Evolutionary conservation across 345 rosid species (phyloP).

Genomic region (Atalantia buxifolia): DNA sequence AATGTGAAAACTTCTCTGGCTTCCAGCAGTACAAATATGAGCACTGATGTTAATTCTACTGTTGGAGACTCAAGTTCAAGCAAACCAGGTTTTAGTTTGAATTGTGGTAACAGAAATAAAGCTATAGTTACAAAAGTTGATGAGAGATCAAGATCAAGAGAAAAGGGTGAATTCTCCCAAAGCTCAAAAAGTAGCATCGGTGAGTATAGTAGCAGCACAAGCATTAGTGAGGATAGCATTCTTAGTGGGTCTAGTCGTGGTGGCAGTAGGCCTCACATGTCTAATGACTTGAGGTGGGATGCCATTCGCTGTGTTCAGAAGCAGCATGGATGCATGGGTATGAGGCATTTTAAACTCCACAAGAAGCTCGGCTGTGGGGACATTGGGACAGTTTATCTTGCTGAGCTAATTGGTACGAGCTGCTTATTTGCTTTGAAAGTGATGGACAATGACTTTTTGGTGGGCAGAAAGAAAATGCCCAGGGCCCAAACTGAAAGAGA

Average conservation of each 20-base stretch:
- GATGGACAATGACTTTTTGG: slow-evolving; percentile 69
- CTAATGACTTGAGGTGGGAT: slow-evolving; percentile 73
- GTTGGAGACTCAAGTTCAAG: slow-evolving; percentile 30
- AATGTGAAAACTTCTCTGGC: slow-evolving; percentile 29
- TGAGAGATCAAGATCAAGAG: slow-evolving; percentile 51
- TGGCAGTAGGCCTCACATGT: slow-evolving; percentile 76
- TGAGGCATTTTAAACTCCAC: slow-evolving; percentile 63
- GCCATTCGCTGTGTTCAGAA: slow-evolving; percentile 52
- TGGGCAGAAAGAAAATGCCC: slow-evolving; percentile 57
- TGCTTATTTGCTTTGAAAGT: slow-evolving; percentile 75
- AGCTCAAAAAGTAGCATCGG: slow-evolving; percentile 85
- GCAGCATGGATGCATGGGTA: slow-evolving; percentile 55
- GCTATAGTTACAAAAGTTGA: slow-evolving; percentile 35
- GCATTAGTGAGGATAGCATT: slow-evolving; percentile 54
- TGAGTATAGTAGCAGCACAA: slow-evolving; percentile 62
- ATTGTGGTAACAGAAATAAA: slow-evolving; percentile 26
- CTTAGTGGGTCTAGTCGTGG: slow-evolving; percentile 49
- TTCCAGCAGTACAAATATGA: slow-evolving; percentile 30
- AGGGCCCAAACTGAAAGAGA: slow-evolving; percentile 79
- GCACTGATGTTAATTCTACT: slow-evolving; percentile 36
- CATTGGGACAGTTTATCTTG: slow-evolving; percentile 70
- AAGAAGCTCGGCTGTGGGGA: slow-evolving; percentile 80
- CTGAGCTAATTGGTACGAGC: slow-evolving; percentile 52
- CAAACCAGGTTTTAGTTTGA: slow-evolving; percentile 30
- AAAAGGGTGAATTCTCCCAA: slow-evolving; percentile 67